phyloP scores from a whole-genome alignment of 78 protist genomes.

The Dictyostelium discoideum region DNA sequence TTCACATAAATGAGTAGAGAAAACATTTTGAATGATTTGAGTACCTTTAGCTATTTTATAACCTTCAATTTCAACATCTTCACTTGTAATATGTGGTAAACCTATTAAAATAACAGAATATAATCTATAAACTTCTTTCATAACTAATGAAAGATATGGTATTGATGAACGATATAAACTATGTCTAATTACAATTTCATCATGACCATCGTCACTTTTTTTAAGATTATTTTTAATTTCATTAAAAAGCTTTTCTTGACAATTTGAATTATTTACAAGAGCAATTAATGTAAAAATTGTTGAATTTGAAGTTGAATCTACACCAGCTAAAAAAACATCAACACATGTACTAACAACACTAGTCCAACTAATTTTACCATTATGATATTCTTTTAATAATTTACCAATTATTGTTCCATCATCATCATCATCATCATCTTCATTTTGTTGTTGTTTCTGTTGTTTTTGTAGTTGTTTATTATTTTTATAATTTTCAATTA shows the following conservation, averaged over 20 bases:
- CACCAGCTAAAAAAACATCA: background rate
- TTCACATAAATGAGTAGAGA: background rate
- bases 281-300: background rate
- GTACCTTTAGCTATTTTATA: background rate
- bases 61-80: background rate
- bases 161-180: background rate
- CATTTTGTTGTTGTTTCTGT: too few relatives aligned
- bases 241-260: background rate
- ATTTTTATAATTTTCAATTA: background rate
- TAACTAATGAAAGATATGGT: background rate
- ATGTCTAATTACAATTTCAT: background rate
- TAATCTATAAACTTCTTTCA: background rate
- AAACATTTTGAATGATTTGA: background rate
- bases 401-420: background rate
- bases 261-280: background rate
- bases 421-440: background rate
- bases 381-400: background rate
- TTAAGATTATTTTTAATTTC: background rate
- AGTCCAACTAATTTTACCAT: background rate
- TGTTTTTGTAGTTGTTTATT: background rate
- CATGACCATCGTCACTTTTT: background rate
- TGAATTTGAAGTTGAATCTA: background rate
- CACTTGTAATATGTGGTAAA: background rate
- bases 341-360: background rate
- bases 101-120: background rate